Conservation (phyloP, 2,329 filamentous ascomycete species). For the Claviceps sp. region DNA sequence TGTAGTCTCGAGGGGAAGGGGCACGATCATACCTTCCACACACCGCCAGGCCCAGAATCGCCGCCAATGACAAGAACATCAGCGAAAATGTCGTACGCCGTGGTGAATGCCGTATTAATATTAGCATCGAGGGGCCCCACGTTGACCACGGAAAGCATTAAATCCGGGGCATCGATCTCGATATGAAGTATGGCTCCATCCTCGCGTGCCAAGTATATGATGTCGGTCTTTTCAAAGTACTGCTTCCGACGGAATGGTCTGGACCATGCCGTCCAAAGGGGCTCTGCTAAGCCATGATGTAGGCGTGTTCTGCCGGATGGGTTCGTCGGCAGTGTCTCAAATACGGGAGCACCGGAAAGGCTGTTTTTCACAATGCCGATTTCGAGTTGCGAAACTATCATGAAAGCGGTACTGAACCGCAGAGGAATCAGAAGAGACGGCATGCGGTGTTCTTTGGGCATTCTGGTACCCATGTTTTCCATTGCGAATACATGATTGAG, state of each 20-base stretch:
- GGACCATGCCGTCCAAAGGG: constrained; percentile 76
- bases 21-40: constrained; percentile 46
- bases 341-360: constrained; percentile 36
- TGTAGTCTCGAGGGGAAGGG: not conserved
- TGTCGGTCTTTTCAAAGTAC: constrained; percentile 54
- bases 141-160: constrained; percentile 39
- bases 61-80: constrained; percentile 75
- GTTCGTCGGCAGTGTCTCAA: constrained; percentile 30
- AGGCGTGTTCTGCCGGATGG: constrained; percentile 28
- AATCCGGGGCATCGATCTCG: constrained; percentile 47
- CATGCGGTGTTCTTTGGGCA: constrained; percentile 40
- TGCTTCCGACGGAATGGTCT: constrained; percentile 54
- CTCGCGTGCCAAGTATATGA: constrained; percentile 76
- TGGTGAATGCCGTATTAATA: constrained; percentile 71
- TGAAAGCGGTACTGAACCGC: constrained; percentile 55
- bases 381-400: constrained; percentile 48
- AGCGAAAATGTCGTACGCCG: constrained; percentile 50
- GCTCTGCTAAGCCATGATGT: constrained; percentile 32
- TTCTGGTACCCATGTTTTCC: constrained; percentile 34
- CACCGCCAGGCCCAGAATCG: constrained; percentile 60
- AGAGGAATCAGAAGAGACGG: constrained; percentile 61
- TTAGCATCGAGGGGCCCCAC: constrained; percentile 56
- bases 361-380: constrained; percentile 44
- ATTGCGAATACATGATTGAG: constrained; percentile 30
- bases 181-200: constrained; percentile 69